These are phyloP conservation scores for Rosa lucieae DNA, from an alignment of 306 rosid species.

Conservation along the genomic window DNA sequence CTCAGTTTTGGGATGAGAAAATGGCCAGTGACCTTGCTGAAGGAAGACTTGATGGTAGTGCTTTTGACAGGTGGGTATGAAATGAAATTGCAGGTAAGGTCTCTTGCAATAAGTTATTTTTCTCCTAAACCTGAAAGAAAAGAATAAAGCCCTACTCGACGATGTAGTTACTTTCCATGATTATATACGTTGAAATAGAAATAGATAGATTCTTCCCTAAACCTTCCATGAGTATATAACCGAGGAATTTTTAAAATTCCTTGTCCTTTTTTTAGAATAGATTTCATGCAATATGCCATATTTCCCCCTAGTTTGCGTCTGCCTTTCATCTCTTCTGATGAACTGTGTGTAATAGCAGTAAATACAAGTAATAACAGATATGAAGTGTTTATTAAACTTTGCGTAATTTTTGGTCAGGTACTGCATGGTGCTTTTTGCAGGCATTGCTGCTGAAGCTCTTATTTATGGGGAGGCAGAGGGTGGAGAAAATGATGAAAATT, in stretches of 20 bases:
- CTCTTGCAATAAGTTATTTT: constrained; percentile 3
- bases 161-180: not conserved
- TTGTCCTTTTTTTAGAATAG: not conserved
- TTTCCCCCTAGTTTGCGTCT: not conserved
- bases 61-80: constrained; percentile 81
- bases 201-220: not conserved
- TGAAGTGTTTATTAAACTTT: not conserved
- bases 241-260: not conserved
- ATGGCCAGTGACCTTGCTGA: constrained; percentile 78
- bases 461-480: constrained; percentile 96
- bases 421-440: constrained; percentile 97
- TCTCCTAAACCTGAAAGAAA: not conserved
- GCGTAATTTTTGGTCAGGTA: constrained; percentile 48
- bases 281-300: not conserved
- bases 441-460: constrained; percentile 97
- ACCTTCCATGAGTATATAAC: too few relatives aligned
- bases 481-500: constrained; percentile 96
- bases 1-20: constrained; percentile 98
- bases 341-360: not conserved
- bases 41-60: constrained; percentile 79
- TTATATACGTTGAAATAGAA: not conserved
- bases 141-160: not conserved
- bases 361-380: not conserved
- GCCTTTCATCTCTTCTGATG: not conserved
- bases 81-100: constrained; percentile 14